Conservation (phyloP, 768 basidiomycete genomes). For the Suillus plorans region DNA sequence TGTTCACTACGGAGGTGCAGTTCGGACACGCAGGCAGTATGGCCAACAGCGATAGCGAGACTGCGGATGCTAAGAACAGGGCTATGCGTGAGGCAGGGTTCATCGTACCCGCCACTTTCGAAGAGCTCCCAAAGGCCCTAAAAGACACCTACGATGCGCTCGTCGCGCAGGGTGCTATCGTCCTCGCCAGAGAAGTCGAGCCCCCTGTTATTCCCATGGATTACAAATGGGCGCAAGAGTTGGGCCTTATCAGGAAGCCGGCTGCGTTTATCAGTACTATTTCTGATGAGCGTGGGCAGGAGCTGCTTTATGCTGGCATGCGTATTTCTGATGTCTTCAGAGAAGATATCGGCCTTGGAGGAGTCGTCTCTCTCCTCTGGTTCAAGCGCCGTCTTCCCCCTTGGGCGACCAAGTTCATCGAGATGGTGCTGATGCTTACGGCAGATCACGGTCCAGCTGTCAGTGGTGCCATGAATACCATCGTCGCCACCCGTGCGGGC, state of each 20-base stretch:
- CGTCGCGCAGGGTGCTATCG: constrained; percentile 65
- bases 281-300: constrained; percentile 98
- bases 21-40: constrained; percentile 98
- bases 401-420: constrained; percentile 98
- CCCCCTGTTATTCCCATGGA: constrained; percentile 99
- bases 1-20: constrained; percentile 99
- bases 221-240: constrained; percentile 98
- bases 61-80: constrained; percentile 84
- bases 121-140: constrained; percentile 75
- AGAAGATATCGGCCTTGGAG: constrained; percentile 94
- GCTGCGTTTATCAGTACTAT: constrained; percentile 99
- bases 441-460: constrained; percentile 98
- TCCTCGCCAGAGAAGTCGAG: constrained; percentile 73
- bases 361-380: constrained; percentile 95
- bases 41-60: constrained; percentile 97
- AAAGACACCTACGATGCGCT: constrained; percentile 84
- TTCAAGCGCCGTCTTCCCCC: constrained; percentile 93
- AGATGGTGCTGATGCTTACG: constrained; percentile 99
- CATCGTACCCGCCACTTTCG: constrained; percentile 96
- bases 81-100: constrained; percentile 96
- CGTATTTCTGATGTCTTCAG: constrained; percentile 98
- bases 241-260: constrained; percentile 97
- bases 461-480: constrained; percentile 99
- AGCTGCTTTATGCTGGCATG: constrained; percentile 98
- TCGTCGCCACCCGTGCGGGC: constrained; percentile 98